Evolutionary conservation across 1,139 yeast genomes (phyloP), one percentile per base, ranked within the genome.

Genomic region (Hyphopichia buzzinii): DNA sequence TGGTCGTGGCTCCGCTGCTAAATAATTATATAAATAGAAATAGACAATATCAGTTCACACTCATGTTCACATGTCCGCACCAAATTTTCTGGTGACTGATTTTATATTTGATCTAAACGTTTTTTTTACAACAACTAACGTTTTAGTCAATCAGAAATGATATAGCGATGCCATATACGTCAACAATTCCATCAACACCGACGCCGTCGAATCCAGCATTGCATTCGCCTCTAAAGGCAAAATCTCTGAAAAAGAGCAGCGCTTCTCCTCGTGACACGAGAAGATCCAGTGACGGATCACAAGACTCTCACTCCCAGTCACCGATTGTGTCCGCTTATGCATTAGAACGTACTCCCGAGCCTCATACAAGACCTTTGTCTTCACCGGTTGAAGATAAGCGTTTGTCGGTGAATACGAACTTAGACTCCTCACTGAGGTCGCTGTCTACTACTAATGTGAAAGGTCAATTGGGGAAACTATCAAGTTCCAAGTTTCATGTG

Each of bases 1-100:
- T 49, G 95, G 94, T 17, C 87, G 98, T 72, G 70, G 78, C 5
- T 73, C 80, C 38, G 82, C 82, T 27, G 75, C 74, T 11, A 62
- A 61, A 36, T 62, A 57, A 32, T 17, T 34, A 25, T 10, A 33
- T 38, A 11, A 28, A 13, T 19, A 19, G 23, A 19, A 19, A n/a
- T n/a, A n/a, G n/a, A n/a, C n/a, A n/a, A n/a, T n/a, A n/a, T n/a
- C n/a, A n/a, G n/a, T n/a, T n/a, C n/a, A n/a, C n/a, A n/a, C n/a
- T n/a, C n/a, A n/a, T n/a, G n/a, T n/a, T n/a, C n/a, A n/a, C n/a
- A n/a, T n/a, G n/a, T n/a, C n/a, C n/a, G n/a, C n/a, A n/a, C n/a
- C n/a, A n/a, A n/a, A n/a, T n/a, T n/a, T n/a, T n/a, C n/a, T n/a
- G n/a, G n/a, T n/a, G n/a, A n/a, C n/a, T n/a, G n/a, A n/a, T n/a